A percentile compares a stretch with the other conserved stretches of the same genome.
These are phyloP conservation scores for Suhomyces vadensis DNA, from an alignment of 805 yeast genomes.

Conservation along the genomic window DNA sequence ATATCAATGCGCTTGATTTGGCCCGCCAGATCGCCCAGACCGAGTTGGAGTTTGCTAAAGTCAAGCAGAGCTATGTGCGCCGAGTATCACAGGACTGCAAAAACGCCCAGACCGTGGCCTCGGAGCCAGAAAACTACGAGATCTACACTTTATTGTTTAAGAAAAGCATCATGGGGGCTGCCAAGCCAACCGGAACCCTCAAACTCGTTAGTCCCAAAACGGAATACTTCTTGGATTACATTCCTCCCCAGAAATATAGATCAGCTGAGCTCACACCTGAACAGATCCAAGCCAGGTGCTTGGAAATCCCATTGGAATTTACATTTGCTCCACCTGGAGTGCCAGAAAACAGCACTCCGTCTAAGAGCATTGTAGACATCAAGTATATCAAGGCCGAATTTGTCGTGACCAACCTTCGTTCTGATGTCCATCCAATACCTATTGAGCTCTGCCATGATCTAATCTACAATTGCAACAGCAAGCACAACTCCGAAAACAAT, in stretches of 20 bases:
- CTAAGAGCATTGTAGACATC: slow-evolving; percentile 21
- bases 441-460: slow-evolving; percentile 39
- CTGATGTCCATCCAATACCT: slow-evolving; percentile 37
- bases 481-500: neutral
- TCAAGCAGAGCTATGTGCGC: slow-evolving; percentile 16
- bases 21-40: slow-evolving; percentile 12
- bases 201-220: slow-evolving; percentile 7
- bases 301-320: slow-evolving; percentile 28
- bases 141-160: slow-evolving; percentile 13
- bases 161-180: slow-evolving; percentile 15
- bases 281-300: slow-evolving; percentile 9
- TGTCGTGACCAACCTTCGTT: slow-evolving; percentile 31
- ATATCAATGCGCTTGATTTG: slow-evolving; percentile 11
- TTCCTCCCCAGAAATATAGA: slow-evolving; percentile 24
- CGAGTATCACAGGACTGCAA: too few species aligned
- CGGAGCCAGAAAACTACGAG: neutral
- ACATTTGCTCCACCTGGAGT: slow-evolving; percentile 9
- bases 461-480: slow-evolving; percentile 23
- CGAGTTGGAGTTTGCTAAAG: slow-evolving; percentile 20
- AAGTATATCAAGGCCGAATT: slow-evolving; percentile 27
- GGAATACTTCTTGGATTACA: slow-evolving; percentile 17
- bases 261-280: slow-evolving; percentile 19
- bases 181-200: slow-evolving; percentile 10
- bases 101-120: neutral
- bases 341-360: slow-evolving; percentile 4